phyloP scores from a whole-genome alignment of 2,329 filamentous ascomycete genomes.

The Pyrenophora graminea region DNA sequence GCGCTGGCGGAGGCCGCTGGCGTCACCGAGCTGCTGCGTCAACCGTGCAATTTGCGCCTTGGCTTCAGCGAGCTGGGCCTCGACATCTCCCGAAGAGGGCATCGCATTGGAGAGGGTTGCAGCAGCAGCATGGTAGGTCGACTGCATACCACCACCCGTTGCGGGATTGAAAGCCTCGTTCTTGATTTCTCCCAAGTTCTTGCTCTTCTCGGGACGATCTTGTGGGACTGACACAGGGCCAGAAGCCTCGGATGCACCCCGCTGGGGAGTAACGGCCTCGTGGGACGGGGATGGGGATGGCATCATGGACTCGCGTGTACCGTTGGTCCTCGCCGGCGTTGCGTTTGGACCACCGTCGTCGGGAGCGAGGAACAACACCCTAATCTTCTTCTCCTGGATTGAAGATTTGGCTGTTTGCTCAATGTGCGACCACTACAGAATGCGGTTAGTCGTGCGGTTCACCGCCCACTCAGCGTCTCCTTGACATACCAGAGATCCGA shows the following conservation, averaged over 20 bases:
- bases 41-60: conserved; percentile 73
- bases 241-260: conserved; percentile 38
- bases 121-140: conserved; percentile 51
- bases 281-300: conserved; percentile 61
- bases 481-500: conserved; percentile 74
- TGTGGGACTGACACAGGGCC: conserved; percentile 47
- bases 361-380: conserved; percentile 79
- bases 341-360: conserved; percentile 51
- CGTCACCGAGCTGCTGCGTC: conserved; percentile 60
- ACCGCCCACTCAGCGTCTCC: too few species aligned
- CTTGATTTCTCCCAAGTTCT: conserved; percentile 48
- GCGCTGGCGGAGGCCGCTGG: conserved; percentile 74
- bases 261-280: conserved; percentile 55
- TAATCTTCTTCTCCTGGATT: conserved; percentile 93
- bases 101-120: conserved; percentile 55
- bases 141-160: conserved; percentile 39
- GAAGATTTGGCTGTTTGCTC: conserved; percentile 74
- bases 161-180: conserved; percentile 49
- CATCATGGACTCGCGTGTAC: conserved; percentile 33
- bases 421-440: conserved; percentile 70
- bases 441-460: conserved; percentile 9
- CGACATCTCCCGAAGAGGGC: conserved; percentile 64
- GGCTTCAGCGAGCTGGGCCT: conserved; percentile 74
- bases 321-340: conserved; percentile 43
- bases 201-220: conserved; percentile 46